A percentile compares a stretch with the other conserved stretches of the same genome.
phyloP scores from a whole-genome alignment of 2,329 filamentous ascomycete species.

The Emericellopsis atlantica region DNA sequence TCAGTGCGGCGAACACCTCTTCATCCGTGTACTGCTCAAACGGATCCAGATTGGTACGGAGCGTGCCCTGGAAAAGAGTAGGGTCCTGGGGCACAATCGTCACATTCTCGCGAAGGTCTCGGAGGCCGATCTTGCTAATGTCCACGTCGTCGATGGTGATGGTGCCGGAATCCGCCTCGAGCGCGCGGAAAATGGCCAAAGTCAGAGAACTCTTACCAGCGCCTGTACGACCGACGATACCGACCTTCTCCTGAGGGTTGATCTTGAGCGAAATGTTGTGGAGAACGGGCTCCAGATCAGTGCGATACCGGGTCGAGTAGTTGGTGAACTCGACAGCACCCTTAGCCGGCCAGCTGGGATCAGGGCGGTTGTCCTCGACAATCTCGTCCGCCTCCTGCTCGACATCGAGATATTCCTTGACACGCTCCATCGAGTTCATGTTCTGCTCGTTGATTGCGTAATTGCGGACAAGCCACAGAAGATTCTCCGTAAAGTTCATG shows the following conservation, averaged over 20 bases:
- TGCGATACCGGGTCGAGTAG: constrained; percentile 81
- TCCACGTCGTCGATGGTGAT: constrained; percentile 89
- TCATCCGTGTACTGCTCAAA: constrained; percentile 84
- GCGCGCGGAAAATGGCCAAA: constrained; percentile 80
- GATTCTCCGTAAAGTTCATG: constrained; percentile 92
- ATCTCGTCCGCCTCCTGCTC: constrained; percentile 81
- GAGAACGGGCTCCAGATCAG: constrained; percentile 78
- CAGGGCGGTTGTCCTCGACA: constrained; percentile 66
- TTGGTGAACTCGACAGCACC: constrained; percentile 79
- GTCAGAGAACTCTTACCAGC: constrained; percentile 39
- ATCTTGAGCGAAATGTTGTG: constrained; percentile 80
- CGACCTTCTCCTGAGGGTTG: constrained; percentile 62
- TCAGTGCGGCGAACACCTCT: constrained; percentile 75
- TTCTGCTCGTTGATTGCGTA: constrained; percentile 97
- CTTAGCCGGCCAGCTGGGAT: constrained; percentile 70
- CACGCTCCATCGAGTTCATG: constrained; percentile 97
- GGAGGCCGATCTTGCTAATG: constrained; percentile 79
- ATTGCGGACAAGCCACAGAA: constrained; percentile 88
- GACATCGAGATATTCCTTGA: constrained; percentile 94
- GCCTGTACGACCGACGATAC: constrained; percentile 19
- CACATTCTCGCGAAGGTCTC: constrained; percentile 83
- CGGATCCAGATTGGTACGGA: constrained; percentile 85
- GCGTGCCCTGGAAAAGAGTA: constrained; percentile 84
- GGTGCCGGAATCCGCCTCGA: constrained; percentile 82
- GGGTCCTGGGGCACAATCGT: constrained; percentile 98